Evolutionary conservation across 352 stramenopile species (phyloP).

Genomic region (Plasmopara halstedii): DNA sequence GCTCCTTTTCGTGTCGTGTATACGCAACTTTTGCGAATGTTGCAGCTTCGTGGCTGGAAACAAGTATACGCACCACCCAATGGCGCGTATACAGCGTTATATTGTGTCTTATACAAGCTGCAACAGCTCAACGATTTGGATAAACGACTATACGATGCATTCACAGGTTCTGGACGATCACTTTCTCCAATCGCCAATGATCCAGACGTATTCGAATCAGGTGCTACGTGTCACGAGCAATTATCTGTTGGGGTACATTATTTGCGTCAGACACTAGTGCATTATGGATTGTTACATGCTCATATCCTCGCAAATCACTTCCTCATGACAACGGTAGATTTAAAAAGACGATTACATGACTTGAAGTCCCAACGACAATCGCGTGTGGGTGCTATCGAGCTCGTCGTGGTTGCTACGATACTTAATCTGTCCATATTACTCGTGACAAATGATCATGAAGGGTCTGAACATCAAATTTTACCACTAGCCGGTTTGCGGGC

Average conservation of each 20-base stretch:
- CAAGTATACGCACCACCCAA: slow-evolving; percentile 37
- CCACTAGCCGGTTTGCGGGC: slow-evolving; percentile 39
- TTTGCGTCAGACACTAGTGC: slow-evolving; percentile 51
- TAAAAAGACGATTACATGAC: slow-evolving; percentile 74
- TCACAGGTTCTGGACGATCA: slow-evolving; percentile 30
- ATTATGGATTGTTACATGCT: slow-evolving; percentile 66
- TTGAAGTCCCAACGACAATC: slow-evolving; percentile 56
- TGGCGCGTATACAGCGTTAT: slow-evolving; percentile 39
- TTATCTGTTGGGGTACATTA: slow-evolving; percentile 36
- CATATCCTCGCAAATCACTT: slow-evolving; percentile 48
- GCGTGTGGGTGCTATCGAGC: slow-evolving; percentile 56
- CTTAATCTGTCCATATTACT: slow-evolving; percentile 64
- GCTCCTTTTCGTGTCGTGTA: slow-evolving; percentile 48
- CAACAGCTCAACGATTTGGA: slow-evolving; percentile 73
- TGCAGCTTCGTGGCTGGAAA: slow-evolving; percentile 38
- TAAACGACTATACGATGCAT: slow-evolving; percentile 51
- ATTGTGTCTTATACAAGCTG: slow-evolving; percentile 52
- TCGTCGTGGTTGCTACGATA: slow-evolving; percentile 67
- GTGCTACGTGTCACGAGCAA: slow-evolving; percentile 23
- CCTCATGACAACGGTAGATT: slow-evolving; percentile 42
- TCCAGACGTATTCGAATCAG: slow-evolving; percentile 8
- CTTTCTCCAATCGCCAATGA: not conserved
- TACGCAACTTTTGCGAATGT: slow-evolving; percentile 55
- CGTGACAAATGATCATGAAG: slow-evolving; percentile 76
- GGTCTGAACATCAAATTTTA: slow-evolving; percentile 51